phyloP scores from a whole-genome alignment of 2,329 filamentous ascomycete species.

The Penicillium rolfsii region DNA sequence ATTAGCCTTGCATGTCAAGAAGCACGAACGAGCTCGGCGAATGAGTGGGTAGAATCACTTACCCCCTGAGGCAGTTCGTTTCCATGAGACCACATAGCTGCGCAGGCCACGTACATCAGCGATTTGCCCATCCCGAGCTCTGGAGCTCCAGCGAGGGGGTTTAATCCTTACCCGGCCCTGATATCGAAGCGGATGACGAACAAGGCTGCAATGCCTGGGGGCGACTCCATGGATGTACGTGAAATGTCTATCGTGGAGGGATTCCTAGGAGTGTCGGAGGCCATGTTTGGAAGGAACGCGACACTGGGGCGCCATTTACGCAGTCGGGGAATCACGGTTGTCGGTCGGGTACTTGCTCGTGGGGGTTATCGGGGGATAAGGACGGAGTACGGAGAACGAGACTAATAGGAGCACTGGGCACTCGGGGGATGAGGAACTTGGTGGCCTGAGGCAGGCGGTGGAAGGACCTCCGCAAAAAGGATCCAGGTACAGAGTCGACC shows the following conservation, averaged over 20 bases:
- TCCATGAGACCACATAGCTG: constrained; percentile 85
- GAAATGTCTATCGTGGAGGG: constrained; percentile 41
- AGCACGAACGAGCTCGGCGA: background rate
- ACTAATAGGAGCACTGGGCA: no score
- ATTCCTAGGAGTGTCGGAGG: constrained; percentile 35
- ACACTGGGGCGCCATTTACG: constrained; percentile 21
- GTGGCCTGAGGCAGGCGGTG: background rate
- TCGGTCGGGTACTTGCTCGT: background rate
- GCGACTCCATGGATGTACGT: constrained; percentile 40
- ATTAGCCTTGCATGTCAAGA: constrained; percentile 23
- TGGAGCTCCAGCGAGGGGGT: constrained; percentile 9
- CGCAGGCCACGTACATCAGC: constrained; percentile 19
- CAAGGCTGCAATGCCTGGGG: constrained; percentile 68
- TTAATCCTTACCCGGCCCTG: constrained; percentile 72
- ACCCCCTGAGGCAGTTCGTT: constrained; percentile 70
- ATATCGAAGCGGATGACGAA: constrained; percentile 93
- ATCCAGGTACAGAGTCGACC: background rate
- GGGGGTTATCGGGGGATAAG: background rate
- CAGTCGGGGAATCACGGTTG: constrained; percentile 29
- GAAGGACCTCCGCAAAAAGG: background rate
- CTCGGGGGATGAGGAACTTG: background rate
- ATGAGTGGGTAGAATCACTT: constrained; percentile 38
- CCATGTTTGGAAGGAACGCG: constrained; percentile 30
- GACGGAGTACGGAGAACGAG: background rate
- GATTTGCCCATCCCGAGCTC: constrained; percentile 12